Base-by-base conservation (phyloP, 2,329 filamentous ascomycete genomes). In the Aspergillus sp. region DNA sequence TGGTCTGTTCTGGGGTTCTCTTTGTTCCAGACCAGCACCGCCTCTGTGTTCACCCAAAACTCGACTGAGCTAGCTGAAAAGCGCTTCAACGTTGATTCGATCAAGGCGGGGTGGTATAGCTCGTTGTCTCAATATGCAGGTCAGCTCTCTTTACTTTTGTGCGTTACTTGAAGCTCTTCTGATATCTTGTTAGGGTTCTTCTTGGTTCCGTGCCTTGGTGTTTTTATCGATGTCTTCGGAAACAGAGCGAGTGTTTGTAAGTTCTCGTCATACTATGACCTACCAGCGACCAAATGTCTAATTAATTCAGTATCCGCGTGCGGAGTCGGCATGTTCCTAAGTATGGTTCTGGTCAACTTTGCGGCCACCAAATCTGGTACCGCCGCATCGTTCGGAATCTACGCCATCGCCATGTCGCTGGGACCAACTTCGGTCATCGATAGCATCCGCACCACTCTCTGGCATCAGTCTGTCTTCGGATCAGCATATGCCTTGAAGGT, bases 341-440 rank as follows among this genome's bases (percentile, higher is more conserved):
- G 84, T 6, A 85, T 88, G 79, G 76, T 77, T 39, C 70, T 87
- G 0, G 78, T 84, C 1, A 83, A 81, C 24, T 87, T 82, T 75
- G 81, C 81, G 0, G 72, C 77, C 0, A 78, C 77, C 0, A 69
- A 78, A 0, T 63, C 75, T 0, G 85, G 85, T 0, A 87, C 85
- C 0, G 84, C 83, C 0, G 84, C 84, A 0, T 79, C 82, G 0
- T 87, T 87, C 39, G 86, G 83, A 1, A 79, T 88, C 20, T 88
- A 82, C 49, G 85, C 85, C 0, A 73, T 88, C 12, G 82, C 84
- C 0, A 75, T 75, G 4, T 82, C 80, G 0, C 75, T 87, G 1
- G 85, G 85, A 0, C 84, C 85, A 0, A 85, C 84, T 0, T 77
- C 81, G 3, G 84, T 87, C 59, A 86, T 88, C 55, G 85, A 88